Base-by-base conservation (phyloP, 176 grass and related monocot species). In the Puya raimondii region DNA sequence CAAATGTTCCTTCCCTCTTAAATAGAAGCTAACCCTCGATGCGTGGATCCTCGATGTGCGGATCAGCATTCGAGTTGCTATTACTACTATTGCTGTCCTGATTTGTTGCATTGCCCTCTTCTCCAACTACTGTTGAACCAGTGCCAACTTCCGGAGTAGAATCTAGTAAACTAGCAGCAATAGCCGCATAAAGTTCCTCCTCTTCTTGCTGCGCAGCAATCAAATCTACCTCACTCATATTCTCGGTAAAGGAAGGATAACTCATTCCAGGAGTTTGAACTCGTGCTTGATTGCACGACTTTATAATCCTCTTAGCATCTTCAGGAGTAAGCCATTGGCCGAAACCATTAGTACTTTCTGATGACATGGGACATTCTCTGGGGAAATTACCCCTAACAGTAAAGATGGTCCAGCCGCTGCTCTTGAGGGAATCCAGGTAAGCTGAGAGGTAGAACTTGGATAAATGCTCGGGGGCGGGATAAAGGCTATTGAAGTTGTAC, bases 401-500 rank as follows among this genome's bases (percentile, higher is more conserved):
- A 77, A 92, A 97, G 74, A 97, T 92, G 59, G 86, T 92, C 89
- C 94, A 97, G 42, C 94, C 94, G 68, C 80, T 85, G 16, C 86
- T 89, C 86, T 92, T 97, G 65, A 97, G 94, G 27, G 86, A 83
- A 69, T 92, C 89, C 3, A 90, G 68, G 69, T 75, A 97, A 72
- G 94, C 94, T 26, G 84, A 92, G 70, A 97, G 87, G 50, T 97
- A 97, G 77, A 97, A 97, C 80, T 90, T 92, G 0, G 94, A 97
- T 14, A 97, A 77, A 47, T 97, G 84, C 89, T 92, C 89, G 0
- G 94, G 94, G 51, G 94, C 89, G 63, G 89, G 94, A 73, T 92
- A 92, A 49, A 97, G 89, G 57, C 94, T 92, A n/a, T 97, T 97
- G 57, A 97, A 97, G 65, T 97, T 92, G 76, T 90, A 97, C 89